Evolutionary conservation across 1,284 basidiomycete genomes (phyloP).

Genomic region (Mycena citricolor): DNA sequence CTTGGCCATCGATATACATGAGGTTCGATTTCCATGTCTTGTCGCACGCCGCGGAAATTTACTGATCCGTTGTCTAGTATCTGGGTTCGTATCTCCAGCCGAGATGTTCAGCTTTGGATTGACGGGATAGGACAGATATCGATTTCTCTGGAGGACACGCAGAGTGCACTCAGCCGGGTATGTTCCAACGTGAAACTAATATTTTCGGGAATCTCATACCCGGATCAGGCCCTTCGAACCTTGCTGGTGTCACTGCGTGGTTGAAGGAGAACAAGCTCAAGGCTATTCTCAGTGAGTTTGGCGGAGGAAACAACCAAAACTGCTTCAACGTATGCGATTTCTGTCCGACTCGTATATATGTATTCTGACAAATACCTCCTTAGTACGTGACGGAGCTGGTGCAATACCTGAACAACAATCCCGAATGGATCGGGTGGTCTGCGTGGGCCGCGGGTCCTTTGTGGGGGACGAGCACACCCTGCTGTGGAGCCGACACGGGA

Average conservation of each 20-base stretch:
- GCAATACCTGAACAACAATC: constrained; percentile 40
- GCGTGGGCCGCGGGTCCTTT: constrained; percentile 51
- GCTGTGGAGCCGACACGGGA: constrained; percentile 45
- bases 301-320: constrained; percentile 42
- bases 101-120: too few relatives aligned
- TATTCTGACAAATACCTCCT: background rate
- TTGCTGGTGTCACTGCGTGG: constrained; percentile 43
- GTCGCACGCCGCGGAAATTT: too few relatives aligned
- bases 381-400: constrained; percentile 40
- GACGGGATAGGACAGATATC: constrained; percentile 33
- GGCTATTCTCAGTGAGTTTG: constrained; percentile 47
- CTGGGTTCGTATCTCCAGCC: too few relatives aligned
- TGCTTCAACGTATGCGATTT: constrained; percentile 35
- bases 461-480: constrained; percentile 43
- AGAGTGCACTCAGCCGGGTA: constrained; percentile 43
- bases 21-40: constrained; percentile 27
- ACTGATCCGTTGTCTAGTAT: background rate
- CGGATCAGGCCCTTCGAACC: constrained; percentile 42
- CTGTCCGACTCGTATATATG: constrained; percentile 1
- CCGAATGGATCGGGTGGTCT: constrained; percentile 47
- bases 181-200: too few relatives aligned
- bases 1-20: constrained; percentile 47
- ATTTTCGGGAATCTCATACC: too few relatives aligned
- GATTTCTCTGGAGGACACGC: constrained; percentile 46
- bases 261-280: constrained; percentile 43